Conservation (phyloP, 169 alveolate genomes). For the Cryptosporidium tyzzeri region DNA sequence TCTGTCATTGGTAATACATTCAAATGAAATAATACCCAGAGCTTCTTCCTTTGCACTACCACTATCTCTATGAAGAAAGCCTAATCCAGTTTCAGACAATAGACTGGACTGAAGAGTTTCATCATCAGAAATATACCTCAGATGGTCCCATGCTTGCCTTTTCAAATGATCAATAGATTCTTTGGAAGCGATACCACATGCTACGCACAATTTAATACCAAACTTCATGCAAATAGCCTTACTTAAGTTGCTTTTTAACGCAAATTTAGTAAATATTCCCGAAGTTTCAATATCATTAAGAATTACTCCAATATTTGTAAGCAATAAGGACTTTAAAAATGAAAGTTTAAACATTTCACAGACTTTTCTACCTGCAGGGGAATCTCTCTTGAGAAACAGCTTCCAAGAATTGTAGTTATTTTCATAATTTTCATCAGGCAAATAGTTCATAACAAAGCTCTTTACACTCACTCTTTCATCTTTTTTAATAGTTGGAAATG, state of each 20-base stretch:
- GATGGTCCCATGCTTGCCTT: slow-evolving; percentile 71
- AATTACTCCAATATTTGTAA: slow-evolving; percentile 57
- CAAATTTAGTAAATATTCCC: slow-evolving; percentile 61
- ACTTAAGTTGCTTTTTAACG: slow-evolving; percentile 55
- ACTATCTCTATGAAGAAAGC: slow-evolving; percentile 91
- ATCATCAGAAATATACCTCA: slow-evolving; percentile 51
- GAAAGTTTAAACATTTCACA: slow-evolving; percentile 43
- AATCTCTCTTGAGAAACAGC: slow-evolving; percentile 40
- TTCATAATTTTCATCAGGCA: slow-evolving; percentile 61
- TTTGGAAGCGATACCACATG: slow-evolving; percentile 12
- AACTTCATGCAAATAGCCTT: slow-evolving; percentile 58
- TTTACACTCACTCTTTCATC: slow-evolving; percentile 30
- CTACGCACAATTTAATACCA: slow-evolving; percentile 20
- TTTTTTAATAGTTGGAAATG: slow-evolving; percentile 64
- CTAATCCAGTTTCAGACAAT: slow-evolving; percentile 92
- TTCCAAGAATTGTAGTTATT: slow-evolving; percentile 46
- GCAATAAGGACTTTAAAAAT: slow-evolving; percentile 38
- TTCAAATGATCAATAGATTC: slow-evolving; percentile 39
- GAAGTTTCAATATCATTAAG: slow-evolving; percentile 54
- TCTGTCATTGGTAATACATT: slow-evolving; percentile 92
- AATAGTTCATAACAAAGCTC: slow-evolving; percentile 46
- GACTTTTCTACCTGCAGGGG: slow-evolving; percentile 66
- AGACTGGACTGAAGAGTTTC: slow-evolving; percentile 77
- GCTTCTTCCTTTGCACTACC: slow-evolving; percentile 93
- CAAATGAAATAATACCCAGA: slow-evolving; percentile 90